Evolutionary conservation across 192 early-diverging fungal species (phyloP).

Genomic region (Podila epicladia): DNA sequence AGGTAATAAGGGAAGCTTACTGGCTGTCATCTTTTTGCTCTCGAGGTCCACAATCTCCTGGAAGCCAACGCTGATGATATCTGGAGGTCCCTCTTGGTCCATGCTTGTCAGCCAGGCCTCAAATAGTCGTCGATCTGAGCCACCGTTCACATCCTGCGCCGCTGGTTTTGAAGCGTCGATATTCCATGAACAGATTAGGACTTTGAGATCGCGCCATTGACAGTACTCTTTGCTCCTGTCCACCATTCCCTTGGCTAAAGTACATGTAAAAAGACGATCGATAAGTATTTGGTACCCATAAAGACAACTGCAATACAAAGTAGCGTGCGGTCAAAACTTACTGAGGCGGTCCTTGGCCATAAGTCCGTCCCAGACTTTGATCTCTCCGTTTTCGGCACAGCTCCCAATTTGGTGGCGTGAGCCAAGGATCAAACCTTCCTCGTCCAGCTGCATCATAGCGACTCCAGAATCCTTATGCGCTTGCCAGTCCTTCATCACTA

Average conservation of each 20-base stretch:
- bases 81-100: conserved; percentile 63
- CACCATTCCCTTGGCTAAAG: conserved; percentile 66
- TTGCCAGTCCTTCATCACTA: conserved; percentile 72
- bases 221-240: conserved; percentile 70
- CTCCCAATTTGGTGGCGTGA: conserved; percentile 67
- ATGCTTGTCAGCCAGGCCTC: conserved; percentile 58
- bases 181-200: conserved; percentile 94
- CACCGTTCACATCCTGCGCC: conserved; percentile 68
- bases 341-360: conserved; percentile 74
- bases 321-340: conserved; percentile 19
- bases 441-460: conserved; percentile 64
- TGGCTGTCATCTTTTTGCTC: conserved; percentile 82
- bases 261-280: neutral
- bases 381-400: conserved; percentile 67
- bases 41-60: conserved; percentile 92
- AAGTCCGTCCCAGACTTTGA: conserved; percentile 83
- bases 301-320: conserved; percentile 5
- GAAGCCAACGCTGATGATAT: conserved; percentile 84
- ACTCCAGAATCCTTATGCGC: conserved; percentile 66
- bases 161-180: conserved; percentile 91
- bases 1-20: conserved; percentile 17
- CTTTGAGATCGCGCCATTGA: conserved; percentile 67
- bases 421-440: conserved; percentile 58
- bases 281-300: neutral
- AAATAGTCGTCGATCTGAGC: conserved; percentile 56